Evolutionary conservation across 177 flowering plant genomes (phyloP).

Genomic region (Tripterygium wilfordii): DNA sequence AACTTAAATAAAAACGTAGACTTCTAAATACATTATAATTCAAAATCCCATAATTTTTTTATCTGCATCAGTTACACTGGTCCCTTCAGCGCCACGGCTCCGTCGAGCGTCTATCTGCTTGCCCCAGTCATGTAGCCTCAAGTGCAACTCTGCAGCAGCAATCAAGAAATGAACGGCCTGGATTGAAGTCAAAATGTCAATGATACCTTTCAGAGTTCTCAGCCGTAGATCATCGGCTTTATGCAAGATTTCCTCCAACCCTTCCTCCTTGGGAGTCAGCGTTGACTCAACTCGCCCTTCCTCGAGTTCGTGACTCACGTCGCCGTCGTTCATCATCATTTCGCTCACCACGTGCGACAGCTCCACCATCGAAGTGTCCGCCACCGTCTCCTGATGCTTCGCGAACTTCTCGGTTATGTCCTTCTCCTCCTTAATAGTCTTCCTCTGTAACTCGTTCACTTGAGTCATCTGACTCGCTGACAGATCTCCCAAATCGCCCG

Average conservation of each 20-base stretch:
- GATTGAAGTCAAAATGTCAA: constrained; percentile 33
- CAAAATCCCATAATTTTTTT: too few relatives aligned
- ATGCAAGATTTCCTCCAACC: constrained; percentile 25
- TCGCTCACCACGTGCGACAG: constrained; percentile 23
- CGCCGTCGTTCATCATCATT: constrained; percentile 9
- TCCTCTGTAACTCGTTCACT: constrained; percentile 28
- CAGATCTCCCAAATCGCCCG: constrained; percentile 27
- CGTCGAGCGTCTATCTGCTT: constrained; percentile 19
- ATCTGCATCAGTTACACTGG: too few relatives aligned
- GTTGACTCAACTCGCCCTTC: constrained; percentile 23
- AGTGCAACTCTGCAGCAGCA: constrained; percentile 62
- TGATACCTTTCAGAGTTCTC: constrained; percentile 38
- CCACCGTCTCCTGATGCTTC: constrained; percentile 29
- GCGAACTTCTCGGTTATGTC: constrained; percentile 35
- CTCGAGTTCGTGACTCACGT: neutral
- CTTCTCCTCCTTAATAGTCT: constrained; percentile 26
- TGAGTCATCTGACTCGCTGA: constrained; percentile 18
- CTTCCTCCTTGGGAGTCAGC: constrained; percentile 27
- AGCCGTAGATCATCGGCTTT: constrained; percentile 55
- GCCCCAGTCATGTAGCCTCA: constrained; percentile 71
- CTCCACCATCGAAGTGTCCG: constrained; percentile 40
- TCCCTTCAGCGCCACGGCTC: neutral
- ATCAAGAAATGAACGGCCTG: constrained; percentile 68
- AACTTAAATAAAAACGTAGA: too few relatives aligned
- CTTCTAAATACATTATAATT: too few relatives aligned